Evolutionary conservation across 2,329 filamentous ascomycete genomes (phyloP), one percentile per base, ranked within the genome.

Genomic region (Capronia americana): DNA sequence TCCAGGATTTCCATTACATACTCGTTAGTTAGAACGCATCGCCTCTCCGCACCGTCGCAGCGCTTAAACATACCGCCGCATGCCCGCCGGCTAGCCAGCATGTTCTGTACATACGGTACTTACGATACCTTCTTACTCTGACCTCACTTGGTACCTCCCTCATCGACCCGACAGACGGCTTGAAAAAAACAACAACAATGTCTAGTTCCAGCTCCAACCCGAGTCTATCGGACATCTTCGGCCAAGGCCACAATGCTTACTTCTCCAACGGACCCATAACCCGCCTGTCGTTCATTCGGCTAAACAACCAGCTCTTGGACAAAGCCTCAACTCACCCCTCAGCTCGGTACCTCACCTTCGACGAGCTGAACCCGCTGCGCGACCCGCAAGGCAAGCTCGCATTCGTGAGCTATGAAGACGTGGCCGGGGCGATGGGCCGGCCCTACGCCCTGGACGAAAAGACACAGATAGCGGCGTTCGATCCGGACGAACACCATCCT

Each of bases 291-390:
- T 83, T 83, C 65, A 71, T 83, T 53, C 81, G 81, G 23, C 75
- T 75, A 30, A 79, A 83, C 32, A 77, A 82, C 68, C 65, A 77
- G 30, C 83, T 83, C 70, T 77, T 84, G 55, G 79, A 79, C 32
- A 74, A 77, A 55, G 82, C 82, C 28, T 72, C 83, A 50, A 79
- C 76, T 58, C 81, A 84, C 71, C 77, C 79, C 4, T 77, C 79
- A 6, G 77, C 80, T 53, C 79, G 76, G 32, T 96, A 97, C 79
- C 78, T 98, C 53, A 85, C 94, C 53, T 86, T 97, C 77, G 88
- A 93, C 75, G 82, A 92, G 73, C 86, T 97, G 62, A 87, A 89
- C 34, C 93, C 93, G 1, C 85, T 97, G 20, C 84, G 88, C 20
- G 83, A 83, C 64, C 83, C 87, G 46, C 79, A 83, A 10, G 77